These are phyloP conservation scores for Pseudotsuga menziesii DNA, from an alignment of 75 land plant genomes.

Conservation along the genomic window DNA sequence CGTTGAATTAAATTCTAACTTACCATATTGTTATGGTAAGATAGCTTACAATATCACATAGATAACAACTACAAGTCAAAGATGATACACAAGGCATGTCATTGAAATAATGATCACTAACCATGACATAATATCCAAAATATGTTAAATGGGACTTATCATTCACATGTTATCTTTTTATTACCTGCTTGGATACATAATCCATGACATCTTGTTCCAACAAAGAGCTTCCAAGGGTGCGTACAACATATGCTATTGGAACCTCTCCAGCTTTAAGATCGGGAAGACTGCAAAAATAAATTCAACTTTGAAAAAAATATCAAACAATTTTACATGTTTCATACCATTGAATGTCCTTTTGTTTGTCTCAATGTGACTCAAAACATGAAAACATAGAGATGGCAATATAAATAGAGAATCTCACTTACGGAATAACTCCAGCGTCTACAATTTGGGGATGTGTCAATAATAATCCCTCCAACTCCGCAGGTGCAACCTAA, in stretches of 20 bases:
- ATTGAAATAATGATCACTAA: too few species aligned
- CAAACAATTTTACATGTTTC: background rate
- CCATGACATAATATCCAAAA: too few species aligned
- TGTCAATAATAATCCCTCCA: conserved; percentile 25
- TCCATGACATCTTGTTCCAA: conserved; percentile 46
- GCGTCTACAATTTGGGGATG: conserved; percentile 35
- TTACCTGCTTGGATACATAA: conserved; percentile 79
- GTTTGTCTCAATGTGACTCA: background rate
- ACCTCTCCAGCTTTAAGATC: conserved; percentile 86
- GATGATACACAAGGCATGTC: too few species aligned
- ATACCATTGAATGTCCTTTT: background rate
- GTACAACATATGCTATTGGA: conserved; percentile 81
- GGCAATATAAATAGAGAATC: background rate
- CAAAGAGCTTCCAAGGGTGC: conserved; percentile 39
- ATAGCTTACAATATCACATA: too few species aligned
- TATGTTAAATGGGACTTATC: too few species aligned
- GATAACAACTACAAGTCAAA: too few species aligned
- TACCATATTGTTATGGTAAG: too few species aligned
- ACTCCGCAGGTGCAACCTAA: conserved; percentile 40
- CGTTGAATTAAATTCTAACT: too few species aligned
- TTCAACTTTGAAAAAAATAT: background rate
- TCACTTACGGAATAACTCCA: conserved; percentile 29
- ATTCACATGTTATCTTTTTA: background rate
- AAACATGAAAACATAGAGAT: too few species aligned
- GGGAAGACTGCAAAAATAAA: conserved; percentile 34